Percentiles rank a stretch among this genome's conserved stretches.
Evolutionary conservation across 1,284 basidiomycete species (phyloP).

Genomic region (Apiotrichum montevideense): DNA sequence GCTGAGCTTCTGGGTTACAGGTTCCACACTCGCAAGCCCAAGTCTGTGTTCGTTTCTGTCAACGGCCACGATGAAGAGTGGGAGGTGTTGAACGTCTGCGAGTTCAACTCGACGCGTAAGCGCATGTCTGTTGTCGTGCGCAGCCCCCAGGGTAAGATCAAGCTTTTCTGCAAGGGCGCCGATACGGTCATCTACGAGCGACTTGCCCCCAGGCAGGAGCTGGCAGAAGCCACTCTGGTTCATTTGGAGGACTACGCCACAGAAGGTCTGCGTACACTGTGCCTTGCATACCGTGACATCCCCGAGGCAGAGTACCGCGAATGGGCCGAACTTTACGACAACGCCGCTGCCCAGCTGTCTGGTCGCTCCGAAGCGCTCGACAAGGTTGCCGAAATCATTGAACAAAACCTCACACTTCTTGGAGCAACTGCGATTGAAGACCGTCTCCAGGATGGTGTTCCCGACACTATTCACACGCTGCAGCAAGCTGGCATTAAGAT

Average conservation of each 20-base stretch:
- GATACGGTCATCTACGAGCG: constrained; percentile 95
- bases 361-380: constrained; percentile 91
- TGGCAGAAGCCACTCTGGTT: constrained; percentile 74
- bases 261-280: constrained; percentile 93
- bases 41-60: constrained; percentile 83
- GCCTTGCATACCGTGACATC: constrained; percentile 87
- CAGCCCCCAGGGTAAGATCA: constrained; percentile 84
- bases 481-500: constrained; percentile 99
- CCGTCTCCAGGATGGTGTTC: constrained; percentile 96
- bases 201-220: constrained; percentile 68
- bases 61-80: constrained; percentile 70
- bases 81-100: constrained; percentile 92
- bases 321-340: constrained; percentile 81
- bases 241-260: constrained; percentile 98
- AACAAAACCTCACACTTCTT: constrained; percentile 83
- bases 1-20: constrained; percentile 88
- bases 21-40: constrained; percentile 94
- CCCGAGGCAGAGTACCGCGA: constrained; percentile 82
- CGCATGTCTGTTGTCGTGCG: constrained; percentile 95
- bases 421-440: constrained; percentile 99
- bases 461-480: constrained; percentile 93
- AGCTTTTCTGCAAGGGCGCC: constrained; percentile 93
- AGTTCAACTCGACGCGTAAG: constrained; percentile 97
- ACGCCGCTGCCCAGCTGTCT: constrained; percentile 86
- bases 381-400: constrained; percentile 89